Percentiles rank a stretch among this genome's conserved stretches.
phyloP scores from a whole-genome alignment of 2,329 filamentous ascomycete species.

The Didymella glomerata region DNA sequence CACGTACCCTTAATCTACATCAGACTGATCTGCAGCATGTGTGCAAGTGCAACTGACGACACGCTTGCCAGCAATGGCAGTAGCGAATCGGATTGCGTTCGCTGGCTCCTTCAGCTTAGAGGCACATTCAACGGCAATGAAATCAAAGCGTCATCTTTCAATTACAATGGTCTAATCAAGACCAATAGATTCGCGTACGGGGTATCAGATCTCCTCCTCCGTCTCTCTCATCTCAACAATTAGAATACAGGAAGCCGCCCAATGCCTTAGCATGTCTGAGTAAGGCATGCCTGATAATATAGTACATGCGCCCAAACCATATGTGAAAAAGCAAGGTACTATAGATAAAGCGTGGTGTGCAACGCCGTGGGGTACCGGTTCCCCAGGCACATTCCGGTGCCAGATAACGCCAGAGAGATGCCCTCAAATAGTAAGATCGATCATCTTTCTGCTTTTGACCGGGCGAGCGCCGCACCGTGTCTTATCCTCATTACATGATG shows the following conservation, averaged over 20 bases:
- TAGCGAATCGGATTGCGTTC: neutral
- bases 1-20: slow-evolving; percentile 10
- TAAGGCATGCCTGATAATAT: slow-evolving; percentile 1
- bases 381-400: slow-evolving; percentile 16
- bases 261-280: slow-evolving; percentile 6
- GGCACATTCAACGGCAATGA: neutral
- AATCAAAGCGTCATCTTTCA: neutral
- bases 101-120: neutral
- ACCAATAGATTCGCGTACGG: slow-evolving; percentile 20
- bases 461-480: slow-evolving; percentile 8
- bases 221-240: neutral
- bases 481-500: slow-evolving; percentile 37
- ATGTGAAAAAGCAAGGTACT: slow-evolving; percentile 7
- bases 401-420: slow-evolving; percentile 8
- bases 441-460: slow-evolving; percentile 1
- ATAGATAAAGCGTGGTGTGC: slow-evolving; percentile 5
- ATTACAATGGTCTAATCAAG: slow-evolving; percentile 10
- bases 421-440: neutral
- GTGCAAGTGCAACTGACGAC: neutral
- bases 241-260: slow-evolving; percentile 18
- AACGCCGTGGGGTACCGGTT: slow-evolving; percentile 21
- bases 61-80: neutral
- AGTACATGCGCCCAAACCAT: slow-evolving; percentile 8
- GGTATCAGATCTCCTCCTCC: slow-evolving; percentile 45
- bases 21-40: slow-evolving; percentile 1